These are phyloP conservation scores for Podila horticola DNA, from an alignment of 192 early-diverging fungal species.

Conservation along the genomic window DNA sequence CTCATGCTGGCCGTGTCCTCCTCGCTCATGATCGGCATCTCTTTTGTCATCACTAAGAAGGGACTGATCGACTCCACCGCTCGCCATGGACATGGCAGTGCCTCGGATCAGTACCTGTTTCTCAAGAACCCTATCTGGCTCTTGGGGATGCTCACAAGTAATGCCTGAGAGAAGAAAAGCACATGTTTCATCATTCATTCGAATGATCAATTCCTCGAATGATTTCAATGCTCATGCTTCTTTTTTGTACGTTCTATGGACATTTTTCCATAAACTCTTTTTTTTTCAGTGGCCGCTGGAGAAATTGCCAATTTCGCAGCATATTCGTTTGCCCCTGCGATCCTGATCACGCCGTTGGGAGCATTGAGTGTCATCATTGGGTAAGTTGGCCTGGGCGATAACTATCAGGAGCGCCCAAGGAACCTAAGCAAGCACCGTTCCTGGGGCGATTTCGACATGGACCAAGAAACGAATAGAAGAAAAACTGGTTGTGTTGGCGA, in stretches of 20 bases:
- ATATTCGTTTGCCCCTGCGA: conserved; percentile 95
- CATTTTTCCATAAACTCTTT: not conserved
- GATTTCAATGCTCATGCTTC: not conserved
- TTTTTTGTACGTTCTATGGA: not conserved
- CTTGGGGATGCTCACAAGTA: conserved; percentile 87
- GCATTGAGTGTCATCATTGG: conserved; percentile 91
- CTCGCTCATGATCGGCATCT: conserved; percentile 88
- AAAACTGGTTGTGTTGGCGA: no score
- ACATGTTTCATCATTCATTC: not conserved
- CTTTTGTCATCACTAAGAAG: conserved; percentile 95
- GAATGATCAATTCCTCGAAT: not conserved
- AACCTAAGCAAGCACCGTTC: not conserved
- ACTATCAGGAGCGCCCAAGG: not conserved
- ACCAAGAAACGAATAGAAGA: no score
- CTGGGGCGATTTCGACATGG: no score
- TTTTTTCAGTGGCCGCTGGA: conserved; percentile 85
- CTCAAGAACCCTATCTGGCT: conserved; percentile 92
- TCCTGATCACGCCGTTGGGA: conserved; percentile 94
- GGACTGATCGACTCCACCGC: conserved; percentile 83
- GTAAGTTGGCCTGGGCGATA: conserved; percentile 37
- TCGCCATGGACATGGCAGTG: conserved; percentile 63
- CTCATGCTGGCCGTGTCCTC: conserved; percentile 90
- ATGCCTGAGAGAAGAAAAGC: conserved; percentile 11
- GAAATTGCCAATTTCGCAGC: conserved; percentile 95
- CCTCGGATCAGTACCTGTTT: conserved; percentile 84